These are phyloP conservation scores for Scleromitrula shiraiana DNA, from an alignment of 2,329 filamentous ascomycete genomes.

Conservation along the genomic window DNA sequence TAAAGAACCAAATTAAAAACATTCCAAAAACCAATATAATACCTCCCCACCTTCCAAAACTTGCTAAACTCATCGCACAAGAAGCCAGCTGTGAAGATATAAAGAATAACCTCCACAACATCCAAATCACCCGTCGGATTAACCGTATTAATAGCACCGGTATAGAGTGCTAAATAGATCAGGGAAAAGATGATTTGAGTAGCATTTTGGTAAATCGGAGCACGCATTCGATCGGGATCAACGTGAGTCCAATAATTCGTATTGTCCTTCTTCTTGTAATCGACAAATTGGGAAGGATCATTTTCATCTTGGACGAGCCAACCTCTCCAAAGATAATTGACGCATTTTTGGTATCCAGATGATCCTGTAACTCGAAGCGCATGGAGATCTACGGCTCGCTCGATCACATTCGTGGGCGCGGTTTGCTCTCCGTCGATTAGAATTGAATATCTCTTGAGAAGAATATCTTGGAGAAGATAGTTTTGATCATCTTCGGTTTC, in stretches of 20 bases:
- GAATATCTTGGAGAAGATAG: conserved; percentile 71
- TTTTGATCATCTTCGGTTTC: conserved; percentile 72
- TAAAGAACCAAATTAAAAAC: conserved; percentile 87
- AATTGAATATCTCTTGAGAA: conserved; percentile 85
- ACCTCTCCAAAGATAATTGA: conserved; percentile 84
- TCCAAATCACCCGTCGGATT: conserved; percentile 81
- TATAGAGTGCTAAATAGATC: conserved; percentile 78
- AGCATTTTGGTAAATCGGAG: conserved; percentile 85
- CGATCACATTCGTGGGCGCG: conserved; percentile 76
- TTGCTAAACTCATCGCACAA: conserved; percentile 82
- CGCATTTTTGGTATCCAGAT: conserved; percentile 87
- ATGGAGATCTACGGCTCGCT: conserved; percentile 89
- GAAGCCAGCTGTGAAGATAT: conserved; percentile 86
- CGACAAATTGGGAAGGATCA: conserved; percentile 81
- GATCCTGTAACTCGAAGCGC: conserved; percentile 82
- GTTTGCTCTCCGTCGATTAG: conserved; percentile 64
- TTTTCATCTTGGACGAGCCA: conserved; percentile 96
- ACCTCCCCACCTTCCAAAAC: conserved; percentile 86
- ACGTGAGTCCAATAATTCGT: conserved; percentile 73
- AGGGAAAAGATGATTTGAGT: conserved; percentile 80
- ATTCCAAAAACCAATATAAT: conserved; percentile 95
- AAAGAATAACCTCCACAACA: conserved; percentile 72
- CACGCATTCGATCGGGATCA: conserved; percentile 89
- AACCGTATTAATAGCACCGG: conserved; percentile 86
- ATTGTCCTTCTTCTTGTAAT: conserved; percentile 77